Percentiles rank a stretch among this genome's conserved stretches.
phyloP scores from a whole-genome alignment of 2,329 filamentous ascomycete genomes.

The Colletotrichum gigasporum region DNA sequence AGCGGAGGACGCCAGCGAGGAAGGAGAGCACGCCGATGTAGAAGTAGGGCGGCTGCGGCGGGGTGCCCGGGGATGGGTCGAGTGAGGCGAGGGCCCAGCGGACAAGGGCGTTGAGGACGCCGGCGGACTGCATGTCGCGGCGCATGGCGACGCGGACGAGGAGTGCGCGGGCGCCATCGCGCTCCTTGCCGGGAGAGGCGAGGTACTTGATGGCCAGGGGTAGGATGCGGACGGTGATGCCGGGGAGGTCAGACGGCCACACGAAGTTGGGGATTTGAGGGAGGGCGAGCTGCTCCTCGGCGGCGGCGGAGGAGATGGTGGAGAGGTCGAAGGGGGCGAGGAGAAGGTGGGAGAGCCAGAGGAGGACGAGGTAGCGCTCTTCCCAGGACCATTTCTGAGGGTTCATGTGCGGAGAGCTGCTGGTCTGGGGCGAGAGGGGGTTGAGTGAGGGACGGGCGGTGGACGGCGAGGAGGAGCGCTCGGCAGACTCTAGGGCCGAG shows the following conservation, averaged over 20 bases:
- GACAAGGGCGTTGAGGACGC: slow-evolving; percentile 74
- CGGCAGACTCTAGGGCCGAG: slow-evolving; percentile 73
- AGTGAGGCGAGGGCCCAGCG: slow-evolving; percentile 76
- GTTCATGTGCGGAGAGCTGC: slow-evolving; percentile 2
- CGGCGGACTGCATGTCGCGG: slow-evolving; percentile 85
- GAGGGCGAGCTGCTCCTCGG: slow-evolving; percentile 53
- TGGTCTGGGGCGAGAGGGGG: background rate
- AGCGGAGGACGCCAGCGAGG: slow-evolving; percentile 75
- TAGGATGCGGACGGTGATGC: slow-evolving; percentile 75
- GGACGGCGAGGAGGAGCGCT: slow-evolving; percentile 36
- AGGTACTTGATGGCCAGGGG: slow-evolving; percentile 78
- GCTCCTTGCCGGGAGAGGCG: slow-evolving; percentile 81
- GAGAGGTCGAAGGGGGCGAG: slow-evolving; percentile 90
- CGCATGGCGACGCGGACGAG: slow-evolving; percentile 85
- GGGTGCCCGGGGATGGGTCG: slow-evolving; percentile 48
- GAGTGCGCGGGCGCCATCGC: slow-evolving; percentile 85
- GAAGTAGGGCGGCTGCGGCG: slow-evolving; percentile 70
- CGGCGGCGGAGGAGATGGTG: slow-evolving; percentile 76
- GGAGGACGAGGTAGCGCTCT: slow-evolving; percentile 84
- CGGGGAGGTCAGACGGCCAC: slow-evolving; percentile 70
- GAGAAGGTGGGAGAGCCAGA: slow-evolving; percentile 87
- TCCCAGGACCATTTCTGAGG: slow-evolving; percentile 74
- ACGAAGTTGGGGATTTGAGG: slow-evolving; percentile 57
- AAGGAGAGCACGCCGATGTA: slow-evolving; percentile 84
- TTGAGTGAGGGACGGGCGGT: slow-evolving; percentile 11